phyloP scores from a whole-genome alignment of 225 moss, liverwort and hornwort species.

The Straminergon stramineum region DNA sequence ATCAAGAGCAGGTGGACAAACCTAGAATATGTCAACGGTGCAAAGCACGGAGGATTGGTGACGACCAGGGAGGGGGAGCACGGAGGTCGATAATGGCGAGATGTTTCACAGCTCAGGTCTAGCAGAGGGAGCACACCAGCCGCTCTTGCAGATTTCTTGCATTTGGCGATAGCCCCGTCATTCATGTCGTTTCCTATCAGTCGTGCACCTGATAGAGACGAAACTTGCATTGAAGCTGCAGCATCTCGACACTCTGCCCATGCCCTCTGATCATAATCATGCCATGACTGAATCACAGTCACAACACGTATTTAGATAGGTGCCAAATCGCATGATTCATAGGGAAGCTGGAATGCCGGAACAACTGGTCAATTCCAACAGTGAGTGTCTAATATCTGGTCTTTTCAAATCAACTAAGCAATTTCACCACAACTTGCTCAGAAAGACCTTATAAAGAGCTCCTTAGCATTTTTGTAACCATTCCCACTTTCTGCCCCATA shows the following conservation, averaged over 20 bases:
- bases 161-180: constrained; percentile 66
- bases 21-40: constrained; percentile 63
- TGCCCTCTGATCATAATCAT: constrained; percentile 51
- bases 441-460: background rate
- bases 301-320: background rate
- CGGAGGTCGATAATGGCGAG: constrained; percentile 59
- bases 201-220: constrained; percentile 26
- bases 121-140: constrained; percentile 75
- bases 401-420: background rate
- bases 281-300: constrained; percentile 51
- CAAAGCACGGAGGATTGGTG: constrained; percentile 75
- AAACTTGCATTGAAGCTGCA: constrained; percentile 42
- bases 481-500: background rate
- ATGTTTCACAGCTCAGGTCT: constrained; percentile 54
- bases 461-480: background rate
- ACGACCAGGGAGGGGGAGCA: constrained; percentile 64
- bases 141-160: constrained; percentile 50
- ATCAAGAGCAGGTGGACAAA: background rate
- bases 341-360: background rate
- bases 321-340: background rate
- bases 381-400: background rate
- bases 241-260: constrained; percentile 50
- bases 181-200: constrained; percentile 84
- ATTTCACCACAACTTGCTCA: background rate
- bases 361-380: background rate